Conservation (phyloP, 192 early-diverging fungal genomes). For the Entomortierella lignicola region DNA sequence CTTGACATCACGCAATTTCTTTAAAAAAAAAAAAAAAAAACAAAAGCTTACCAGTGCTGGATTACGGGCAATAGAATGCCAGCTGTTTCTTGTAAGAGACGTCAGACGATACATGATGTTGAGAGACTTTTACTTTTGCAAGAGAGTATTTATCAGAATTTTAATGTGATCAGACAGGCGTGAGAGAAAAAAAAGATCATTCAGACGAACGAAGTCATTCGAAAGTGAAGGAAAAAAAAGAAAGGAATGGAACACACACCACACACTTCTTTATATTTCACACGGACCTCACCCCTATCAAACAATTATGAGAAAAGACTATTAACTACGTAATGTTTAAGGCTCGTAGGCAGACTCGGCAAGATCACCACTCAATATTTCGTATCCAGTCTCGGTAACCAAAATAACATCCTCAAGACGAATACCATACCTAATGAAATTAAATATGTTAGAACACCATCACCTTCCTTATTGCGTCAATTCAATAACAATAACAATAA, state of each 20-base stretch:
- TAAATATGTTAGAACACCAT: background rate
- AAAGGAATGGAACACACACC: background rate
- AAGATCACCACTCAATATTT: slow-evolving; percentile 47
- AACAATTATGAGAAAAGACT: background rate
- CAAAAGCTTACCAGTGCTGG: slow-evolving; percentile 29
- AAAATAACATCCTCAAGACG: slow-evolving; percentile 54
- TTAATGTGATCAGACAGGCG: too few species aligned
- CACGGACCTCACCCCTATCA: too few species aligned
- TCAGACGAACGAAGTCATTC: slow-evolving; percentile 26
- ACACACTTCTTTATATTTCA: too few species aligned
- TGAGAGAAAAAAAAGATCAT: background rate
- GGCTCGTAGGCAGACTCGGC: slow-evolving; percentile 27
- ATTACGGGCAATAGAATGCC: slow-evolving; percentile 9
- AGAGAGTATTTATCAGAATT: background rate
- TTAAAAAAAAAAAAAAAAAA: background rate
- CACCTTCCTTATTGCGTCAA: background rate
- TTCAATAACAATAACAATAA: slow-evolving; percentile 5
- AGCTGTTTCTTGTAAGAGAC: slow-evolving; percentile 30
- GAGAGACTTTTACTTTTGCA: background rate
- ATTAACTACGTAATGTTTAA: too few species aligned
- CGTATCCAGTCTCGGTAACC: slow-evolving; percentile 48
- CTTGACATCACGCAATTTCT: background rate
- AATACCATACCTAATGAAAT: slow-evolving; percentile 29
- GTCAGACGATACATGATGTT: slow-evolving; percentile 45
- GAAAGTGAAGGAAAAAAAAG: slow-evolving; percentile 4